phyloP scores from a whole-genome alignment of 306 rosid genomes.

The peach (Prunus persica) region Prunus_persica_NCBIv2 NC_034012.1:1667001-1667500 shows the following conservation, averaged over 20 bases:
- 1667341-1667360: background rate
- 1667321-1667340: background rate
- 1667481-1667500: slow-evolving; percentile 85
- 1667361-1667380: background rate
- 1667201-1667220: slow-evolving; percentile 94
- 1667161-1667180: slow-evolving; percentile 92
- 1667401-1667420: slow-evolving; percentile 41
- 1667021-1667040: background rate
- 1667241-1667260: background rate
- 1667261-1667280: background rate
- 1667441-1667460: slow-evolving; percentile 31
- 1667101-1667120: slow-evolving; percentile 95
- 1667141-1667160: slow-evolving; percentile 68
- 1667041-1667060: background rate
- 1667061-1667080: background rate
- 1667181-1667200: slow-evolving; percentile 95
- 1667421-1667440: slow-evolving; percentile 40
- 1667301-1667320: background rate
- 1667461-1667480: background rate
- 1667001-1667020: slow-evolving; percentile 30
- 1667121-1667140: slow-evolving; percentile 87
- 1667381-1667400: background rate
- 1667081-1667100: slow-evolving; percentile 59
- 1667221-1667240: slow-evolving; percentile 48
- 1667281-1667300: background rate